A percentile compares a stretch with the other conserved stretches of the same genome.
Evolutionary conservation across 805 yeast genomes (phyloP).

Genomic region (Suhomyces emberorum): DNA sequence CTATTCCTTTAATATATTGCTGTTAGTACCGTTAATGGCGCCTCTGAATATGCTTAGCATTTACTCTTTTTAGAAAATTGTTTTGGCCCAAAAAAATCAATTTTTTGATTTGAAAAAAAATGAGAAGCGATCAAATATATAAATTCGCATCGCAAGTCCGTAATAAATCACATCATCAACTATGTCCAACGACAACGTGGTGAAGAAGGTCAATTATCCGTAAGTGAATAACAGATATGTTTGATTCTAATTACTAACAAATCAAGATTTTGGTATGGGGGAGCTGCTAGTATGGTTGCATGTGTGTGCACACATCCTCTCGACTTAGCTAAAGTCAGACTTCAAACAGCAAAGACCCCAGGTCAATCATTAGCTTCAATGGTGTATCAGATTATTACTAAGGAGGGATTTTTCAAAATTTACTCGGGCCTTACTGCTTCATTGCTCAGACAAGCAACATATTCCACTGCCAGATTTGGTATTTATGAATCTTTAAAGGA

Average conservation of each 20-base stretch:
- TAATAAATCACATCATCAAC: no score
- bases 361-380: conserved; percentile 63
- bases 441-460: conserved; percentile 79
- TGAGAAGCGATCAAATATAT: no score
- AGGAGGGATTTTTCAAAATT: conserved; percentile 67
- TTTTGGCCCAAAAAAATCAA: no score
- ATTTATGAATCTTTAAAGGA: conserved; percentile 78
- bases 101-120: no score
- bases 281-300: conserved; percentile 67
- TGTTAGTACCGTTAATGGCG: no score
- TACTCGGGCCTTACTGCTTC: conserved; percentile 84
- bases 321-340: conserved; percentile 81
- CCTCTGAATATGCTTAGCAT: no score
- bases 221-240: no score
- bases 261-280: conserved; percentile 58
- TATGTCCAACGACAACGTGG: no score
- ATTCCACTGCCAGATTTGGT: conserved; percentile 83
- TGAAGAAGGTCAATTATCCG: conserved; percentile 13
- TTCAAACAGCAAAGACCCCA: conserved; percentile 71
- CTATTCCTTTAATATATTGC: no score
- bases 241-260: background rate
- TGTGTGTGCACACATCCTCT: conserved; percentile 75
- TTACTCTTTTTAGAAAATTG: no score
- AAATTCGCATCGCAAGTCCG: no score
- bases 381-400: conserved; percentile 54